phyloP scores from a whole-genome alignment of 441 rosid genomes.

The Raphanus hybrid region DNA sequence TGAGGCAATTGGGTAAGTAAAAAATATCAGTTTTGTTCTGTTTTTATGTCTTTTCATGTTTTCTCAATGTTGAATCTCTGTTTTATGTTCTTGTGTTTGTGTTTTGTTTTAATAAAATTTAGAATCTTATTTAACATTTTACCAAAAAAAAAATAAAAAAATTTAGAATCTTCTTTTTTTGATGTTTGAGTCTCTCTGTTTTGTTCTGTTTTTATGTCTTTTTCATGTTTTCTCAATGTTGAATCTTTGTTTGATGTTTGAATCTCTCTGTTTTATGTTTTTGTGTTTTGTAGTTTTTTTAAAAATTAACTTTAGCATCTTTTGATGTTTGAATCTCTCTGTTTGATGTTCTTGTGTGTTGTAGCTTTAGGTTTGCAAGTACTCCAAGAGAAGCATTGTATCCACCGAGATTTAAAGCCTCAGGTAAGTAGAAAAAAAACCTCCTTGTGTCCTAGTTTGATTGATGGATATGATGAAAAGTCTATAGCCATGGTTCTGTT shows the following conservation, averaged over 20 bases:
- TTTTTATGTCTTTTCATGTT: neutral
- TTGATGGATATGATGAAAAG: too few species aligned
- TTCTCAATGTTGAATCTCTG: neutral
- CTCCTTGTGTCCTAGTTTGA: neutral
- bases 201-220: neutral
- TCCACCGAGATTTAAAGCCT: slow-evolving; percentile 89
- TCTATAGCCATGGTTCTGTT: too few species aligned
- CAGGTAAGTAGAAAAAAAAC: slow-evolving; percentile 51
- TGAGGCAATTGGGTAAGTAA: slow-evolving; percentile 74
- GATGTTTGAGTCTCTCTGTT: slow-evolving; percentile 19
- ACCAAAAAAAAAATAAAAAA: too few species aligned
- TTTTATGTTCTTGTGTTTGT: neutral
- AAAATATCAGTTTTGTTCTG: neutral
- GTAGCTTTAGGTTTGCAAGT: slow-evolving; percentile 88
- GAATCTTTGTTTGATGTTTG: neutral
- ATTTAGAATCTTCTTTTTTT: too few species aligned
- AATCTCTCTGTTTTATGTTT: slow-evolving; percentile 13
- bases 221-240: too few species aligned
- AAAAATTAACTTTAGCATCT: too few species aligned
- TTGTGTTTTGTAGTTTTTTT: slow-evolving; percentile 55
- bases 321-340: slow-evolving; percentile 19
- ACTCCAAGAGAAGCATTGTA: slow-evolving; percentile 79
- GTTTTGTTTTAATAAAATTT: neutral
- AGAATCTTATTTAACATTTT: too few species aligned
- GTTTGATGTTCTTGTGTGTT: slow-evolving; percentile 7